Conservation (phyloP, 129 eudicot species). For the Apium graveolens region DNA sequence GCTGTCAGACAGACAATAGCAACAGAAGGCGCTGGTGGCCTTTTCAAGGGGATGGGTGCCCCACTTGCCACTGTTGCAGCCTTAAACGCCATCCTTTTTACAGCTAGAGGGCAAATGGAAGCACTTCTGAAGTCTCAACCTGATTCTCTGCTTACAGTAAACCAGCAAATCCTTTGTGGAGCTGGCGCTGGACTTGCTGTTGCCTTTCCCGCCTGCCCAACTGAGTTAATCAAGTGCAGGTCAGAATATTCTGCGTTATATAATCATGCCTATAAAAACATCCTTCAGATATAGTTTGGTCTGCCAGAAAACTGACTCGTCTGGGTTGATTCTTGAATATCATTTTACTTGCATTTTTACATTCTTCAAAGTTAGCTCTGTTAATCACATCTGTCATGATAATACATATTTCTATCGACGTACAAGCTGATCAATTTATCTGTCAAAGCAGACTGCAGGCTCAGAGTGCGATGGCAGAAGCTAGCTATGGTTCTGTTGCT, state of each 20-base stretch:
- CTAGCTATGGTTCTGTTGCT: slow-evolving; percentile 32
- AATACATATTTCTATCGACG: neutral
- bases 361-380: neutral
- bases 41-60: slow-evolving; percentile 97
- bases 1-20: slow-evolving; percentile 81
- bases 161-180: slow-evolving; percentile 73
- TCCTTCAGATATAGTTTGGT: neutral
- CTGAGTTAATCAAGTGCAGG: slow-evolving; percentile 96
- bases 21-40: slow-evolving; percentile 77
- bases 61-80: slow-evolving; percentile 97
- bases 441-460: slow-evolving; percentile 62
- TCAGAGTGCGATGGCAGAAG: slow-evolving; percentile 42
- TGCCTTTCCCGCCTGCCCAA: slow-evolving; percentile 76
- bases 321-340: neutral
- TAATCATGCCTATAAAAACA: neutral
- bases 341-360: neutral
- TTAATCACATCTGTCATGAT: neutral
- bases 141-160: slow-evolving; percentile 60
- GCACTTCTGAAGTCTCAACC: slow-evolving; percentile 64
- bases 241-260: slow-evolving; percentile 8
- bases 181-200: slow-evolving; percentile 96
- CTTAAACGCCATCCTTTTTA: slow-evolving; percentile 78
- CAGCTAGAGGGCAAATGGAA: slow-evolving; percentile 85
- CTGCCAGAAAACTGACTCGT: neutral
- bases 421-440: neutral